These are phyloP conservation scores for Candida montana DNA, from an alignment of 805 yeast genomes.

Conservation along the genomic window DNA sequence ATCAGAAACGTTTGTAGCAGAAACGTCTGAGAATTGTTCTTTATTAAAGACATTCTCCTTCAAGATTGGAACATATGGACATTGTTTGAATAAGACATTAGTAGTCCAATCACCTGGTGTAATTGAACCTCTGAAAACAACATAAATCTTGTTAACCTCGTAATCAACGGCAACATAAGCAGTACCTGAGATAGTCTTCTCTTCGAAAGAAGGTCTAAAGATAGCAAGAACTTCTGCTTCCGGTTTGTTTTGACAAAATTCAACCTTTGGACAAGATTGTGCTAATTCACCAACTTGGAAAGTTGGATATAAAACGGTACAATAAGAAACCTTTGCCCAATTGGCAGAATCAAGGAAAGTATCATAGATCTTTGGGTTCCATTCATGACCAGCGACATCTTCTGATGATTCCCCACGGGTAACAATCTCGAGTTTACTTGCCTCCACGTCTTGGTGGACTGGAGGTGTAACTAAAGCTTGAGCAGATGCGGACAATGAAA, in stretches of 20 bases:
- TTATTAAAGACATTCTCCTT: not conserved
- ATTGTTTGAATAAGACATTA: constrained; percentile 47
- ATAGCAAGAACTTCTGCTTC: constrained; percentile 7
- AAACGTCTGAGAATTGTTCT: constrained; percentile 1
- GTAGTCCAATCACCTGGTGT: constrained; percentile 56
- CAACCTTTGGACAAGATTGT: constrained; percentile 9
- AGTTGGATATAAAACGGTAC: constrained; percentile 6
- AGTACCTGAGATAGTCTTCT: constrained; percentile 43
- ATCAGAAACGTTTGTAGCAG: not conserved
- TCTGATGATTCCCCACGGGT: not conserved
- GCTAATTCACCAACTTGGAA: constrained; percentile 4
- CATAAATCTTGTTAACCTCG: constrained; percentile 34
- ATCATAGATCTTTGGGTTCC: constrained; percentile 4
- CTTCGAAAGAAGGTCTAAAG: constrained; percentile 11
- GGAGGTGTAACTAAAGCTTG: too few species aligned
- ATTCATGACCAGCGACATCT: not conserved
- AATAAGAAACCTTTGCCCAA: constrained; percentile 9
- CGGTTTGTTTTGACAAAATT: constrained; percentile 11
- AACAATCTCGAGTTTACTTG: not conserved
- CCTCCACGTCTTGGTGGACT: too few species aligned
- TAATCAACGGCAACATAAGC: constrained; percentile 52
- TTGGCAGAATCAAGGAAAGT: constrained; percentile 3
- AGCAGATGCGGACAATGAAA: too few species aligned
- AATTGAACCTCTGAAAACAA: constrained; percentile 61
- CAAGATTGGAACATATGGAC: constrained; percentile 40